These are phyloP conservation scores for Diaporthe ampelina DNA, from an alignment of 2,329 filamentous ascomycete species.

Conservation along the genomic window DNA sequence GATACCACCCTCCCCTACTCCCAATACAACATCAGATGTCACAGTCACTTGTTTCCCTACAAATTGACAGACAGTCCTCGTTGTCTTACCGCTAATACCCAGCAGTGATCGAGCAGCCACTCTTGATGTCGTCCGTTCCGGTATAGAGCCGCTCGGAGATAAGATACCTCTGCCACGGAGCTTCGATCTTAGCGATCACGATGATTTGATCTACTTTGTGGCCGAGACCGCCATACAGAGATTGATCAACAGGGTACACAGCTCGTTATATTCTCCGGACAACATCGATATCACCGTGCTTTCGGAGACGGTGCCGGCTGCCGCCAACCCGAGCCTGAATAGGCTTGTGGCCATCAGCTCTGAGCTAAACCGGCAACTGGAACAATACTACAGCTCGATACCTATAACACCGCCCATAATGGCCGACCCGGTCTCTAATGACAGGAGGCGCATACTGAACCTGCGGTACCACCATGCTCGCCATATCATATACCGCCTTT, in stretches of 20 bases:
- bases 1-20: background rate
- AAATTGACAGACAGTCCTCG: background rate
- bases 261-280: slow-evolving; percentile 55
- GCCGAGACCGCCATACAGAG: slow-evolving; percentile 59
- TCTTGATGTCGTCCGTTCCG: slow-evolving; percentile 58
- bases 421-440: slow-evolving; percentile 65
- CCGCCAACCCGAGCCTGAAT: slow-evolving; percentile 46
- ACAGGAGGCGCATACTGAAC: slow-evolving; percentile 77
- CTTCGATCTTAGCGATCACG: slow-evolving; percentile 49
- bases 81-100: slow-evolving; percentile 36
- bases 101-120: slow-evolving; percentile 78
- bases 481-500: slow-evolving; percentile 78
- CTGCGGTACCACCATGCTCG: slow-evolving; percentile 80
- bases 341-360: slow-evolving; percentile 51
- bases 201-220: slow-evolving; percentile 55
- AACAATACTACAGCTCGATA: slow-evolving; percentile 55
- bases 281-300: slow-evolving; percentile 44
- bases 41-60: background rate
- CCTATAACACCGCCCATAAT: slow-evolving; percentile 67
- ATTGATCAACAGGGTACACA: slow-evolving; percentile 58
- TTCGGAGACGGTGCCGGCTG: slow-evolving; percentile 43
- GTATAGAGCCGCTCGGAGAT: slow-evolving; percentile 55
- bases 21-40: background rate
- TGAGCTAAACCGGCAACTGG: slow-evolving; percentile 55
- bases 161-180: slow-evolving; percentile 53